Percentiles rank a stretch among this genome's conserved stretches.
phyloP scores from a whole-genome alignment of 352 stramenopile genomes.

The Globisporangium cederbergense region DNA sequence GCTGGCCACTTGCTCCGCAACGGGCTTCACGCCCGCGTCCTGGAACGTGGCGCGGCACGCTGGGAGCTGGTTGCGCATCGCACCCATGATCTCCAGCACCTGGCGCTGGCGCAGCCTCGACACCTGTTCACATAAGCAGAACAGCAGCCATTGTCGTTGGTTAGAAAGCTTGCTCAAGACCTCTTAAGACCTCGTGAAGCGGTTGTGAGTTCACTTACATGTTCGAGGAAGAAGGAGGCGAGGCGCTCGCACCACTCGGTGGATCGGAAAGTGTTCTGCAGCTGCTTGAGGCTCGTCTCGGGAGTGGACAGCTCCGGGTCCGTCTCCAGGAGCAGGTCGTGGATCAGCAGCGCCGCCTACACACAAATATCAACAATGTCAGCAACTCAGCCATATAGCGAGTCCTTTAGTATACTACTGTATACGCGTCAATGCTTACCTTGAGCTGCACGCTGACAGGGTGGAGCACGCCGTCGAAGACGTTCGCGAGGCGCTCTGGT shows the following conservation, averaged over 20 bases:
- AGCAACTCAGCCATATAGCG: neutral
- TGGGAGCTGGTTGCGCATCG: slow-evolving; percentile 61
- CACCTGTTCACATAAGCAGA: slow-evolving; percentile 19
- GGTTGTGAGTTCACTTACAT: slow-evolving; percentile 26
- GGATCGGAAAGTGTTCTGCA: slow-evolving; percentile 47
- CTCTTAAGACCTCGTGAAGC: neutral
- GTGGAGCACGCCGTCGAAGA: slow-evolving; percentile 39
- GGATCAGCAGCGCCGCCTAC: slow-evolving; percentile 59
- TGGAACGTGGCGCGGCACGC: slow-evolving; percentile 41
- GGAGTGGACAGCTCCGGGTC: neutral
- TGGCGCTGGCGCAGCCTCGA: slow-evolving; percentile 37
- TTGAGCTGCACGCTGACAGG: slow-evolving; percentile 62
- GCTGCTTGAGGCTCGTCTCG: slow-evolving; percentile 27
- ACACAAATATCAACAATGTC: slow-evolving; percentile 2
- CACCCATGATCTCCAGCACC: slow-evolving; percentile 50
- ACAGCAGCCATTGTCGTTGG: too few relatives aligned
- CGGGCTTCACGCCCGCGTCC: slow-evolving; percentile 32
- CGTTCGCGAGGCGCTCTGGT: slow-evolving; percentile 27
- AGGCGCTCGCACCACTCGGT: slow-evolving; percentile 56
- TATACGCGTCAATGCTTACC: slow-evolving; percentile 23
- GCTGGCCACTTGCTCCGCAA: slow-evolving; percentile 29
- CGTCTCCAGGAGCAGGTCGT: slow-evolving; percentile 61
- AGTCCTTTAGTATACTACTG: too few relatives aligned
- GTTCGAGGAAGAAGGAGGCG: slow-evolving; percentile 42
- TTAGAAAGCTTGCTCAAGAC: too few relatives aligned